phyloP scores from a whole-genome alignment of 768 basidiomycete species.

The Lepiota venenata region DNA sequence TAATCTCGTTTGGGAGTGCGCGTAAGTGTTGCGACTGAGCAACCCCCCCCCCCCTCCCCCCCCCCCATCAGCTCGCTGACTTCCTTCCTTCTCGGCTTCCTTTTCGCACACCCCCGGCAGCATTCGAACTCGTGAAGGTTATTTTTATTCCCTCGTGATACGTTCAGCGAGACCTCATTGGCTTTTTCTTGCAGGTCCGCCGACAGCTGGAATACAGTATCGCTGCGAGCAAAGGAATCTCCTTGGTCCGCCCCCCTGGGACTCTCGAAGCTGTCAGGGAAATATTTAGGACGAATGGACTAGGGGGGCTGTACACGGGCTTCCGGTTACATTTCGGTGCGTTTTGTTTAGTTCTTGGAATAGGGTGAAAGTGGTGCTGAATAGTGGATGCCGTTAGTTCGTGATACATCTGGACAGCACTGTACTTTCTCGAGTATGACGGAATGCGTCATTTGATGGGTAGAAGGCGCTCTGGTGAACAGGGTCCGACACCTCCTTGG shows the following conservation, averaged over 20 bases:
- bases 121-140: constrained; percentile 96
- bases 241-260: constrained; percentile 72
- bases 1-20: constrained; percentile 87
- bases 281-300: constrained; percentile 63
- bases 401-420: constrained; percentile 84
- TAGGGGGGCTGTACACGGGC: constrained; percentile 74
- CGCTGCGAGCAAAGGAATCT: constrained; percentile 72
- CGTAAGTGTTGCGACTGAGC: constrained; percentile 50
- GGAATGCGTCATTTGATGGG: constrained; percentile 86
- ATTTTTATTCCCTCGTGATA: neutral
- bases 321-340: constrained; percentile 83
- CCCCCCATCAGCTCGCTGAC: too few relatives aligned
- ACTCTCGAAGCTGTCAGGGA: constrained; percentile 78
- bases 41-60: neutral
- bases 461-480: constrained; percentile 71
- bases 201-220: constrained; percentile 92
- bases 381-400: constrained; percentile 43
- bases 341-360: constrained; percentile 18
- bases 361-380: neutral
- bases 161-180: constrained; percentile 4
- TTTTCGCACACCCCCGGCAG: constrained; percentile 25
- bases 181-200: constrained; percentile 55
- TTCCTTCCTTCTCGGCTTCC: too few relatives aligned
- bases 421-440: constrained; percentile 95
- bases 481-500: constrained; percentile 82